Percentiles rank a stretch among this genome's conserved stretches.
Conservation (phyloP, 345 rosid genomes). For the Isatis tinctoria region DNA sequence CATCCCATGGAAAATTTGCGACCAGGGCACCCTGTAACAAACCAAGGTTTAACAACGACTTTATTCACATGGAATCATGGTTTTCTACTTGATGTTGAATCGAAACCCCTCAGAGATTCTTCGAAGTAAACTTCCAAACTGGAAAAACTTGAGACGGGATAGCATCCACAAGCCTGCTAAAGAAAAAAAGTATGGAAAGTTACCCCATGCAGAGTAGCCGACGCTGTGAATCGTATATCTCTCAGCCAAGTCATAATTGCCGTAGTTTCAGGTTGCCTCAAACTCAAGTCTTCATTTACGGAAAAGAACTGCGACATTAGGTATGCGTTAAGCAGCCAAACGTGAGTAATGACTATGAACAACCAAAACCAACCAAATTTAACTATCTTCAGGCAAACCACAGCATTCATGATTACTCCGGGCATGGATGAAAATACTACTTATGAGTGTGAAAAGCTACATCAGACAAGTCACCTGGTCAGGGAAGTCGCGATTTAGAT, state of each 20-base stretch:
- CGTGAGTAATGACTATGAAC: background rate
- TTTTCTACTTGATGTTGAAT: background rate
- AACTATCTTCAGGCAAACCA: background rate
- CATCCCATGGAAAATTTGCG: constrained; percentile 99
- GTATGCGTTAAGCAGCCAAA: constrained; percentile 16
- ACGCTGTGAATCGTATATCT: constrained; percentile 70
- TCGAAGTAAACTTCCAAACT: background rate
- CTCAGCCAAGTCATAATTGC: constrained; percentile 86
- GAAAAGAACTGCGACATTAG: constrained; percentile 59
- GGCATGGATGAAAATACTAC: background rate
- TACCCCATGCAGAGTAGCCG: constrained; percentile 97
- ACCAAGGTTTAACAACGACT: background rate
- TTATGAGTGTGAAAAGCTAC: constrained; percentile 19
- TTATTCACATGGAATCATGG: background rate
- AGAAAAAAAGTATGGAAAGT: background rate
- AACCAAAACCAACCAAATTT: background rate
- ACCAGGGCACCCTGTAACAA: constrained; percentile 85
- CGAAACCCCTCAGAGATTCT: background rate
- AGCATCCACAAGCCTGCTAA: background rate
- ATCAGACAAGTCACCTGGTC: constrained; percentile 66
- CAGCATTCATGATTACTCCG: background rate
- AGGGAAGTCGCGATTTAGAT: constrained; percentile 95
- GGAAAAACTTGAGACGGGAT: background rate
- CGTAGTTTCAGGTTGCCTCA: constrained; percentile 81
- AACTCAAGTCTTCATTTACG: constrained; percentile 51